Evolutionary conservation across 2,329 filamentous ascomycete genomes (phyloP).

Genomic region (Apiospora hydei): DNA sequence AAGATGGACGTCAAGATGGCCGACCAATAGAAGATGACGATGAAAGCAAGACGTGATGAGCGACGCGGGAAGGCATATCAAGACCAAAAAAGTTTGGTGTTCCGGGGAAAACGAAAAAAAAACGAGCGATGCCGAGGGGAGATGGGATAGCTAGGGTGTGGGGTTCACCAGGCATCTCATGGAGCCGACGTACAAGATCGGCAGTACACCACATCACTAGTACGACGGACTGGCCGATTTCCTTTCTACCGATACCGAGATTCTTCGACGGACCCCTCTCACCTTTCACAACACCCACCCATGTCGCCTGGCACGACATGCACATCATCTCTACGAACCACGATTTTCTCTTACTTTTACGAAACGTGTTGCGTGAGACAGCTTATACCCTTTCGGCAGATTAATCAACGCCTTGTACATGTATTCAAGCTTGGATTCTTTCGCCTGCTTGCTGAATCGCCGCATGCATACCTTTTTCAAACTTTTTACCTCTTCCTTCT

Average conservation of each 20-base stretch:
- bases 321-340: constrained; percentile 28
- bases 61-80: neutral
- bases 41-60: neutral
- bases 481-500: constrained; percentile 15
- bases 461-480: constrained; percentile 26
- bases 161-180: constrained; percentile 19
- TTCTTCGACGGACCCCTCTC: constrained; percentile 26
- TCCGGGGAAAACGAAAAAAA: constrained; percentile 11
- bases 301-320: neutral
- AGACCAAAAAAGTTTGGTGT: constrained; percentile 5
- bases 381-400: constrained; percentile 35
- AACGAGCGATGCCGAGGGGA: constrained; percentile 16
- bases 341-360: constrained; percentile 31
- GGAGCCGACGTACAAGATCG: constrained; percentile 22
- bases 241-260: constrained; percentile 11
- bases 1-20: constrained; percentile 26
- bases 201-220: constrained; percentile 12
- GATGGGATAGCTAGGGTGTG: constrained; percentile 16
- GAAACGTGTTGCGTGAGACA: constrained; percentile 32
- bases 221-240: constrained; percentile 7
- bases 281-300: neutral
- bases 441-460: constrained; percentile 27
- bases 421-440: constrained; percentile 12
- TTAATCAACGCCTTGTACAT: constrained; percentile 22
- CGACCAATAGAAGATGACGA: constrained; percentile 17